Percentiles rank a stretch among this genome's conserved stretches.
Conservation (phyloP, 108 stramenopile species). For the Stephanodiscus minutulus region DNA sequence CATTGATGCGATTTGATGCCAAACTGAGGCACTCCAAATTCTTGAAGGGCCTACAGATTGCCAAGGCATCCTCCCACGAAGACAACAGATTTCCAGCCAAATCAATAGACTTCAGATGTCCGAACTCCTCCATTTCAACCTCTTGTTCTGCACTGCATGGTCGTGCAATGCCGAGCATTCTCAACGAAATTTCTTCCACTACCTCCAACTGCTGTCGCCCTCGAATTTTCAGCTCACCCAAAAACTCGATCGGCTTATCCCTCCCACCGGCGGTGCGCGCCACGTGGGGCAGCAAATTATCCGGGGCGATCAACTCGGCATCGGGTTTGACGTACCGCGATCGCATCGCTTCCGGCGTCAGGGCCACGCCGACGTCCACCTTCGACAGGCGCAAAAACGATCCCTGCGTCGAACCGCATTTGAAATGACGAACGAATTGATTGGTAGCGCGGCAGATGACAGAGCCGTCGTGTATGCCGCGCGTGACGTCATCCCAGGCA, state of each 20-base stretch:
- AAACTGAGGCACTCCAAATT: constrained; percentile 61
- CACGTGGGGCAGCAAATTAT: constrained; percentile 78
- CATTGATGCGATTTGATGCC: constrained; percentile 76
- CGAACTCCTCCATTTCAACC: constrained; percentile 32
- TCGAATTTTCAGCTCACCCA: constrained; percentile 80
- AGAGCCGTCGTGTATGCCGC: constrained; percentile 90
- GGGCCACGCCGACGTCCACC: constrained; percentile 63
- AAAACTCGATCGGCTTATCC: constrained; percentile 83
- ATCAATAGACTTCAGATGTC: constrained; percentile 77
- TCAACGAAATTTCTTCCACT: constrained; percentile 71
- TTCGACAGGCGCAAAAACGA: constrained; percentile 71
- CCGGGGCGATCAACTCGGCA: constrained; percentile 78
- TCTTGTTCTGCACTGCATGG: constrained; percentile 38
- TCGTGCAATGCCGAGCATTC: constrained; percentile 71
- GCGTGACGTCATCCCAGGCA: constrained; percentile 80
- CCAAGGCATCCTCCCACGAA: constrained; percentile 59
- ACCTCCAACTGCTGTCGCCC: constrained; percentile 73
- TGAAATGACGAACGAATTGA: constrained; percentile 77
- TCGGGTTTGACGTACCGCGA: constrained; percentile 69
- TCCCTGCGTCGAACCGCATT: constrained; percentile 66
- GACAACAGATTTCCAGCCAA: constrained; percentile 81
- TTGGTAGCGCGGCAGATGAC: constrained; percentile 79
- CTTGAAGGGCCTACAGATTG: constrained; percentile 66
- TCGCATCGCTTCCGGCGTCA: constrained; percentile 56
- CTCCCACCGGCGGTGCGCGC: constrained; percentile 74